phyloP scores from a whole-genome alignment of 805 yeast species.

The Candida silvatica region DNA sequence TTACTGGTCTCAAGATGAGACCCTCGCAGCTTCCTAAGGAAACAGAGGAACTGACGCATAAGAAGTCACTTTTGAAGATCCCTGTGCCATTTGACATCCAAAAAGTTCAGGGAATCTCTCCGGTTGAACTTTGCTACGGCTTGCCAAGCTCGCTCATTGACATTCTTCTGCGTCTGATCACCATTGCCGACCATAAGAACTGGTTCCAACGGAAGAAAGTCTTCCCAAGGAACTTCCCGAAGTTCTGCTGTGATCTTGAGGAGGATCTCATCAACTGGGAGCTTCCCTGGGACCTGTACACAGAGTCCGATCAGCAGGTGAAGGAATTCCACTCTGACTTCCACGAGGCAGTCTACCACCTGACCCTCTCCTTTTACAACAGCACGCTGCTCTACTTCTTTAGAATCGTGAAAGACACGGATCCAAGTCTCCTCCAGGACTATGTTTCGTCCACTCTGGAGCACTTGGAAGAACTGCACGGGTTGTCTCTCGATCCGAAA shows the following conservation, averaged over 20 bases:
- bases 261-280: conserved; percentile 41
- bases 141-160: conserved; percentile 37
- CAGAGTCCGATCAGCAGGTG: conserved; percentile 7
- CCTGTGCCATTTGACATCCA: conserved; percentile 12
- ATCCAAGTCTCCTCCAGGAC: conserved; percentile 26
- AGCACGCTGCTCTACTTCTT: conserved; percentile 35
- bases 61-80: conserved; percentile 6
- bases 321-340: conserved; percentile 20
- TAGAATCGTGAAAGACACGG: conserved; percentile 35
- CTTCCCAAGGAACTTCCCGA: conserved; percentile 47
- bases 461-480: conserved; percentile 25
- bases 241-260: conserved; percentile 45
- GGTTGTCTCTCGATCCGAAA: conserved; percentile 11
- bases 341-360: conserved; percentile 33
- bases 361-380: conserved; percentile 32
- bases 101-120: conserved; percentile 8
- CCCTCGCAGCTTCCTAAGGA: conserved; percentile 6
- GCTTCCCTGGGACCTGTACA: conserved; percentile 34
- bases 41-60: background rate
- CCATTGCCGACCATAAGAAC: conserved; percentile 43
- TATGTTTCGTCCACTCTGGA: conserved; percentile 26
- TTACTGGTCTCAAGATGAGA: conserved; percentile 12
- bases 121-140: conserved; percentile 36
- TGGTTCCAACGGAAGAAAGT: conserved; percentile 33
- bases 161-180: conserved; percentile 36